Base-by-base conservation (phyloP, 345 rosid genomes). In the Corchorus olitorius region DNA sequence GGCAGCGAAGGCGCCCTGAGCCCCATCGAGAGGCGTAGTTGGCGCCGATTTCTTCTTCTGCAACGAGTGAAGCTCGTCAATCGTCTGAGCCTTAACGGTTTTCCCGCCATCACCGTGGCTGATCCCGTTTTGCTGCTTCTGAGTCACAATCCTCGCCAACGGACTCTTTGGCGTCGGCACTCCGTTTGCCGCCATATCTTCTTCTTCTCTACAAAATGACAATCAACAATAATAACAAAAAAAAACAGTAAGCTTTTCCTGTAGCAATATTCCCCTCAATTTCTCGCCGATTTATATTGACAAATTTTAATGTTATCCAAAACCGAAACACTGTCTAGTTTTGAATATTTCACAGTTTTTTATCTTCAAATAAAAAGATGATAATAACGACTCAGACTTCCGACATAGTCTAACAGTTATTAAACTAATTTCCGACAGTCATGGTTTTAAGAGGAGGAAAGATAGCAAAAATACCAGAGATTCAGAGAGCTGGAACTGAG, bases 41-140 rank as follows among this genome's bases (percentile, higher is more conserved):
- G 99, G 99, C 12, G 97, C 87, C 7, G 98, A 95, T 76, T 84
- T 84, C 84, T 95, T 95, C 91, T 64, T 92, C 81, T 95, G 99
- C 54, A 95, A 86, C 4, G 96, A 92, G 79, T 93, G 99, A 74
- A 95, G 98, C 86, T 95, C 98, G 77, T 95, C 99, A 74, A 93
- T 82, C 9, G 99, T 95, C 80, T 91, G 89, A 0, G 85, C 99
- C 83, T 87, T 92, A 61, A 95, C 97, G 17, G 99, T 86, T 19
- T 91, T 84, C 0, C 84, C 82, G 66, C 91, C 89, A 86, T 89
- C 97, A 12, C 93, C 94, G 54, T 89, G 94, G 75, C 98, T 93
- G 54, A 91, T 65, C 67, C 34, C 87, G 69, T 61, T 77, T 74
- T 75, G 72, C 46, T 81, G 86, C 61, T 80, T 79, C 48, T 76